Evolutionary conservation across 2,329 filamentous ascomycete genomes (phyloP).

Genomic region (Stagonosporopsis tanaceti): DNA sequence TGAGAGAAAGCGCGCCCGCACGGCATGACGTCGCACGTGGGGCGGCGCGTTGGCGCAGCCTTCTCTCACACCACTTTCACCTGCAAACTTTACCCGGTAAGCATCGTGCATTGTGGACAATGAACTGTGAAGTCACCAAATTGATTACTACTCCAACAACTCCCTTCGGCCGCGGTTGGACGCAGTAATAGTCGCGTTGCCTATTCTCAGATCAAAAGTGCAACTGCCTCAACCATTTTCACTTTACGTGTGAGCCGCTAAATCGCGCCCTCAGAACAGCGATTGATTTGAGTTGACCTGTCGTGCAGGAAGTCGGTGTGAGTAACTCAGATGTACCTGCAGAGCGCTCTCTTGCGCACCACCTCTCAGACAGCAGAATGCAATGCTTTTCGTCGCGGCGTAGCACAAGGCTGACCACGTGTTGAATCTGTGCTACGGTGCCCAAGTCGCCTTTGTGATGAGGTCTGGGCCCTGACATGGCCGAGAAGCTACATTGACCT

Average conservation of each 20-base stretch:
- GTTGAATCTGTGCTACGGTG: slow-evolving; percentile 1
- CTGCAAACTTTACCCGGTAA: slow-evolving; percentile 19
- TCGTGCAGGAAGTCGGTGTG: slow-evolving; percentile 20
- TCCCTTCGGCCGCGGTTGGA: not conserved
- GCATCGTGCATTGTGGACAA: not conserved
- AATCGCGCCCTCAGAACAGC: slow-evolving; percentile 1
- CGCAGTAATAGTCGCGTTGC: not conserved
- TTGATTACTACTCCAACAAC: not conserved
- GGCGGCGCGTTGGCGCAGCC: slow-evolving; percentile 11
- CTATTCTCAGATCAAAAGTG: no score
- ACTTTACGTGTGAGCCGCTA: not conserved
- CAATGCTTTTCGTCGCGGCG: slow-evolving; percentile 8
- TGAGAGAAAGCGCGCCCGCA: slow-evolving; percentile 22
- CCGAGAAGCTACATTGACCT: not conserved
- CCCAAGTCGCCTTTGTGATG: no score
- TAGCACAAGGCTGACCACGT: slow-evolving; percentile 18
- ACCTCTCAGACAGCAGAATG: not conserved
- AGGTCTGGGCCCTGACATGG: not conserved
- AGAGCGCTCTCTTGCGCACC: slow-evolving; percentile 20
- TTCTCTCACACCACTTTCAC: slow-evolving; percentile 17
- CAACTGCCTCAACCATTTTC: not conserved
- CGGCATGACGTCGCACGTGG: slow-evolving; percentile 38
- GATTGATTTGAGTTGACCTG: not conserved
- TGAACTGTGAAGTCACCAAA: not conserved
- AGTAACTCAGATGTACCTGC: slow-evolving; percentile 27